These are phyloP conservation scores for Gracilariopsis chorda DNA, from an alignment of 23 red algal genomes.

Conservation along the genomic window DNA sequence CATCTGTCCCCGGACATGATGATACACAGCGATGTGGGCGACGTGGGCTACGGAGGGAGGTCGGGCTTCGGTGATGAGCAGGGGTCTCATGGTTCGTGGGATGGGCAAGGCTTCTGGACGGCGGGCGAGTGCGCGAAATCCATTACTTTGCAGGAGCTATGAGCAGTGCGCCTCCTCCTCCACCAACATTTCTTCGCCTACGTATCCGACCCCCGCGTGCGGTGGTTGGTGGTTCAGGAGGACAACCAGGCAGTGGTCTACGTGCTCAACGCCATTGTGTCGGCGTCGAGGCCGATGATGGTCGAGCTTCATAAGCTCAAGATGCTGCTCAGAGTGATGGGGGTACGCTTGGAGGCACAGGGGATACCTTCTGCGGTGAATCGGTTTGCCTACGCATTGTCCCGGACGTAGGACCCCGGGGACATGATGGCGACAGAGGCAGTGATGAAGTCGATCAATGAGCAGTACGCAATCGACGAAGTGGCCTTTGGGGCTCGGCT, in stretches of 20 bases:
- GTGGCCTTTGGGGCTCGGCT: neutral
- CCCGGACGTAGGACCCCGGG: slow-evolving; percentile 23
- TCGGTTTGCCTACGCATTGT: slow-evolving; percentile 11
- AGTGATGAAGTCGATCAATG: neutral
- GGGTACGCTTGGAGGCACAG: neutral
- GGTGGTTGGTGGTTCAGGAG: slow-evolving; percentile 4
- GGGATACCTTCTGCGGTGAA: slow-evolving; percentile 20
- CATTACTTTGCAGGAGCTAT: neutral
- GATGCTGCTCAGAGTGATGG: neutral
- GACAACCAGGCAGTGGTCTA: slow-evolving; percentile 57
- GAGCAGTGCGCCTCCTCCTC: slow-evolving; percentile 16
- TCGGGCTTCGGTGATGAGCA: neutral
- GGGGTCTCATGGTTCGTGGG: neutral
- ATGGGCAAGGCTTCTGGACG: slow-evolving; percentile 15
- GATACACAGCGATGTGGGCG: neutral
- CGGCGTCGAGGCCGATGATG: slow-evolving; percentile 28
- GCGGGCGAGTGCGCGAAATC: neutral
- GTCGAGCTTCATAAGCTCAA: neutral
- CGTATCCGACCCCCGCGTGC: neutral
- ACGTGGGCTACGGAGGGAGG: neutral
- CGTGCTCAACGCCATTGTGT: slow-evolving; percentile 9
- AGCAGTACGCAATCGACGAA: neutral
- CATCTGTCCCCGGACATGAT: neutral
- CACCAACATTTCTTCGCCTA: neutral
- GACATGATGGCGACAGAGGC: neutral